These are phyloP conservation scores for Coccomyxa sp. DNA, from an alignment of 139 green algal genomes.

Conservation along the genomic window DNA sequence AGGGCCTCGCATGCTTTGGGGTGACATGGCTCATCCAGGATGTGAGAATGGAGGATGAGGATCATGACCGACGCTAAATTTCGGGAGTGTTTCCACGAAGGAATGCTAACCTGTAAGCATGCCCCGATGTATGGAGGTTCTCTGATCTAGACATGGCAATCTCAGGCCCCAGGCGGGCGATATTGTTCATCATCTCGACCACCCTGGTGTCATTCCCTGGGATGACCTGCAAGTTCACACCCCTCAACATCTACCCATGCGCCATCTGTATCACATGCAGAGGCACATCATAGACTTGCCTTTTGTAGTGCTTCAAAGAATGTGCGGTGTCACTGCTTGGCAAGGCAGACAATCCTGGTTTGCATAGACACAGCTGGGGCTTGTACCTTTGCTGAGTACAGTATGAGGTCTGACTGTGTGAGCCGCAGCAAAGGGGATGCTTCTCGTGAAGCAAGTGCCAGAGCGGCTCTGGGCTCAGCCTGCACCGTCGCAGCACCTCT, in stretches of 20 bases:
- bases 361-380: too few species aligned
- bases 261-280: background rate
- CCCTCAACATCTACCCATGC: background rate
- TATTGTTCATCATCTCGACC: slow-evolving; percentile 93
- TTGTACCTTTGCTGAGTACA: slow-evolving; percentile 94
- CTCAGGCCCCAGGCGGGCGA: slow-evolving; percentile 67
- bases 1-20: too few species aligned
- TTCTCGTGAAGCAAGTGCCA: slow-evolving; percentile 78
- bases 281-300: background rate
- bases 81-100: slow-evolving; percentile 22
- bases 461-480: slow-evolving; percentile 82
- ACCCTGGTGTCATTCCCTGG: slow-evolving; percentile 69
- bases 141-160: slow-evolving; percentile 74
- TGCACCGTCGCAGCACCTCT: slow-evolving; percentile 24
- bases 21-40: too few species aligned
- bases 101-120: slow-evolving; percentile 73
- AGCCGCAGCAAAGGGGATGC: slow-evolving; percentile 77
- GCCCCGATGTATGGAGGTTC: slow-evolving; percentile 82
- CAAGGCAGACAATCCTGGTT: too few species aligned
- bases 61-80: background rate
- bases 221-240: slow-evolving; percentile 11
- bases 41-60: background rate
- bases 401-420: slow-evolving; percentile 69
- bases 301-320: slow-evolving; percentile 15
- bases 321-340: too few species aligned